Conservation (phyloP, 2,329 filamentous ascomycete species). For the Arthrobotrys iridis region DNA sequence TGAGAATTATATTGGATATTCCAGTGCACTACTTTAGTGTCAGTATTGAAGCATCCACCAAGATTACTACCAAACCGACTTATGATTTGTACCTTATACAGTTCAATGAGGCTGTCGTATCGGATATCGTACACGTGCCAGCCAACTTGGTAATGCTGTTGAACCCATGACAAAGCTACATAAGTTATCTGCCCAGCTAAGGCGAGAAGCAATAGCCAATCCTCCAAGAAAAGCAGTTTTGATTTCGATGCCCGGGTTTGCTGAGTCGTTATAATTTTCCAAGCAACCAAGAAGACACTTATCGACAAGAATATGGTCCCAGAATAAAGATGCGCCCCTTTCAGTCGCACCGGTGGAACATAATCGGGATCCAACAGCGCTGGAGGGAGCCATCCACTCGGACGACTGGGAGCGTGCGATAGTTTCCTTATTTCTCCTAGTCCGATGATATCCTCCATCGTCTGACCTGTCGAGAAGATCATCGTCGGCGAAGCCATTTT, state of each 20-base stretch:
- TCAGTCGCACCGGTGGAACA: slow-evolving; percentile 38
- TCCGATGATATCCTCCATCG: slow-evolving; percentile 31
- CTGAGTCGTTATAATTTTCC: slow-evolving; percentile 47
- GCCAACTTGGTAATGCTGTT: slow-evolving; percentile 24
- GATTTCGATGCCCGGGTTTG: slow-evolving; percentile 27
- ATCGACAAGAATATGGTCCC: slow-evolving; percentile 29
- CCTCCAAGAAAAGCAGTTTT: slow-evolving; percentile 43
- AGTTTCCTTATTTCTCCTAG: slow-evolving; percentile 26
- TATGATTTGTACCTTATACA: slow-evolving; percentile 40
- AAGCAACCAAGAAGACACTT: slow-evolving; percentile 24
- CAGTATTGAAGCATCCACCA: background rate
- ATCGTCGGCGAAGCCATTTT: slow-evolving; percentile 26
- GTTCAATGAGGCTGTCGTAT: slow-evolving; percentile 25
- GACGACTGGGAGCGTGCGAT: background rate
- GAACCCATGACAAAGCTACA: slow-evolving; percentile 14
- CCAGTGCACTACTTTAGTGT: slow-evolving; percentile 17
- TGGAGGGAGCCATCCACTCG: slow-evolving; percentile 32
- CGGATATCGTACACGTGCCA: slow-evolving; percentile 46
- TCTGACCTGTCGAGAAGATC: slow-evolving; percentile 47
- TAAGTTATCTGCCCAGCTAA: slow-evolving; percentile 35
- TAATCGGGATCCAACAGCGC: slow-evolving; percentile 43
- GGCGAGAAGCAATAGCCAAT: slow-evolving; percentile 40
- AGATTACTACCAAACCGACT: background rate
- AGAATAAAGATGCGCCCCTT: slow-evolving; percentile 13
- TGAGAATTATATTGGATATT: slow-evolving; percentile 34